Evolutionary conservation across 306 rosid genomes (phyloP).

Genomic region (Quercus parvula): DNA sequence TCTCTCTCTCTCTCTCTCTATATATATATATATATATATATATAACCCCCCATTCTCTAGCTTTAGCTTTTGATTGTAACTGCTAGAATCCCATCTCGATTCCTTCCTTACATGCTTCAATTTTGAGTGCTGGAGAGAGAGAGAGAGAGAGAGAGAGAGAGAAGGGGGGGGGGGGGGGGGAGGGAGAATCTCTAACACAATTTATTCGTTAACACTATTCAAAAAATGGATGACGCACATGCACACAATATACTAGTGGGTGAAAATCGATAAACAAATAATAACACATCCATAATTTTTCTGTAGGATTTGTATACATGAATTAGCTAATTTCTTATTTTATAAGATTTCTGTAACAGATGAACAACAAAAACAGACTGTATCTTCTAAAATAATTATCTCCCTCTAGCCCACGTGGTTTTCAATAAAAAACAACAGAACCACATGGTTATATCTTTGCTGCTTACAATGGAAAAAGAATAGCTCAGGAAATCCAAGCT

Average conservation of each 20-base stretch:
- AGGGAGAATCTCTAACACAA: too few relatives aligned
- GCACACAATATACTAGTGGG: not conserved
- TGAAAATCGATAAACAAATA: not conserved
- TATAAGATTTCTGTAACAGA: conserved; percentile 23
- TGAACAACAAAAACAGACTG: conserved; percentile 24
- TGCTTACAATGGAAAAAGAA: conserved; percentile 65
- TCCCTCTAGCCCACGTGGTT: conserved; percentile 67
- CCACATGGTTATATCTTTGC: conserved; percentile 61
- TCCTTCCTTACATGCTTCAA: too few relatives aligned
- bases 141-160: too few relatives aligned
- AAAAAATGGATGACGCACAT: too few relatives aligned
- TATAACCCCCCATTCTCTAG: too few relatives aligned
- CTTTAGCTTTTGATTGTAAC: too few relatives aligned
- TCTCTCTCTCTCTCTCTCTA: too few relatives aligned
- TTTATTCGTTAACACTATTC: too few relatives aligned
- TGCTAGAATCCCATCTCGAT: too few relatives aligned
- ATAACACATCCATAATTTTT: not conserved
- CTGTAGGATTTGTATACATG: conserved; percentile 8
- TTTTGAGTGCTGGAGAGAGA: too few relatives aligned
- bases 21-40: too few relatives aligned
- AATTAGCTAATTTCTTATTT: conserved; percentile 25
- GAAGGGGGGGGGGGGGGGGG: too few relatives aligned
- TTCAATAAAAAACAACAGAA: conserved; percentile 64
- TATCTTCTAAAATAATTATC: conserved; percentile 26
- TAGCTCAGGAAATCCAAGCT: conserved; percentile 54